Evolutionary conservation across 495 filamentous ascomycete species (phyloP), one percentile per base, ranked within the genome.

Genomic region (Penicillium egyptiacum): DNA sequence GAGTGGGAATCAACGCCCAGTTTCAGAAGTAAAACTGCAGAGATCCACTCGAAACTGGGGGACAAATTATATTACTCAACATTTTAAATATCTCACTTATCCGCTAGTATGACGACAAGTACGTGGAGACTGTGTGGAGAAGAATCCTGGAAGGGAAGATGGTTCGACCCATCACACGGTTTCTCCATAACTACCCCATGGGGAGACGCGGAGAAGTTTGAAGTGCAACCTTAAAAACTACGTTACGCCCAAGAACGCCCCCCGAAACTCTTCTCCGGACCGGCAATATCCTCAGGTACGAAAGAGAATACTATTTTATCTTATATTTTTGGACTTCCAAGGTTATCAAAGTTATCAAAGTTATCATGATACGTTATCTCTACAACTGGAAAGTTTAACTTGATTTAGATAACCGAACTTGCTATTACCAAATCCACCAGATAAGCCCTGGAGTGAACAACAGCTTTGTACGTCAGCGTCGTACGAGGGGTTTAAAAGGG

Each of bases 201-300:
- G 45, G 45, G 45, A 48, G 28, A 47, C 44, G 45, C n/a, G 28
- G 26, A 48, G 45, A 48, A 20, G 28, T 48, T 26, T 1, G 4
- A 4, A 48, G 28, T 17, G 25, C 26, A 48, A 48, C 45, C 45
- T 48, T 48, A 48, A 48, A 28, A 48, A 48, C 17, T 31, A 33
- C 28, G n/a, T n/a, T 30, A 17, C 45, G 44, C 44, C 44, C 31
- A 6, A 5, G 9, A 11, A 20, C 45, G 45, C 45, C 28, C 35
- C 14, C 8, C 5, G 4, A 20, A 19, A 31, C 44, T n/a, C 44
- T 26, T 30, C 44, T n/a, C 16, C 35, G 35, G 35, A 33, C 11
- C 30, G 26, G 30, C 3, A 31, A 33, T 11, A 12, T 33, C 10
- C 30, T n/a, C n/a, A n/a, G n/a, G 3, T 31, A 30, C 1, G 5